Conservation (phyloP, 805 yeast genomes). For the Candida loeiensis region DNA sequence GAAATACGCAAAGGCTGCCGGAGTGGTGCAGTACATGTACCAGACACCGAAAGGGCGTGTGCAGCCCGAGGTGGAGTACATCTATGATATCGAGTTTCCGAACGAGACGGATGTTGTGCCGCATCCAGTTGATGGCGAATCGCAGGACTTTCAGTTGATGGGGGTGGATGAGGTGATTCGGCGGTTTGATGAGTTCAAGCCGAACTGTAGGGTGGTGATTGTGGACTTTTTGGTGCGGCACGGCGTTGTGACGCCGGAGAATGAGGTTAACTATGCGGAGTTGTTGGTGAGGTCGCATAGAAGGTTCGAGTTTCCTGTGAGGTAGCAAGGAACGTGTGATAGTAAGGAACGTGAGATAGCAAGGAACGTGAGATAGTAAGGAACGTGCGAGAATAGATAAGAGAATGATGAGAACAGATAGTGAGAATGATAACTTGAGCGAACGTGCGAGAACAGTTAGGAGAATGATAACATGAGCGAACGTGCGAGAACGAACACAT, state of each 20-base stretch:
- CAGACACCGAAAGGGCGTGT: slow-evolving; percentile 50
- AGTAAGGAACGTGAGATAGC: too few species aligned
- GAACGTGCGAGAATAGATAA: too few species aligned
- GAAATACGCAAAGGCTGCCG: slow-evolving; percentile 46
- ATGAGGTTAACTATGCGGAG: slow-evolving; percentile 63
- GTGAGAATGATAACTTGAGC: too few species aligned
- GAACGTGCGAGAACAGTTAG: too few species aligned
- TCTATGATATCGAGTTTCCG: slow-evolving; percentile 66
- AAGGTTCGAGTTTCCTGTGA: slow-evolving; percentile 60
- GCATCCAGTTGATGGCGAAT: slow-evolving; percentile 49
- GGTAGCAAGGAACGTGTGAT: too few species aligned
- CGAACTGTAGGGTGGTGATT: slow-evolving; percentile 77
- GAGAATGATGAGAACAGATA: too few species aligned
- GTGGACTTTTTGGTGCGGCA: slow-evolving; percentile 87
- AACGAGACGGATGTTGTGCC: slow-evolving; percentile 44
- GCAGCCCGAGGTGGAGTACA: slow-evolving; percentile 86
- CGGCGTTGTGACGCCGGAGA: slow-evolving; percentile 63
- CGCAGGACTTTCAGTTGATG: slow-evolving; percentile 67
- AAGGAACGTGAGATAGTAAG: too few species aligned
- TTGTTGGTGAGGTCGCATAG: slow-evolving; percentile 64
- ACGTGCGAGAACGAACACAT: too few species aligned
- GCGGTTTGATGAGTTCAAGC: slow-evolving; percentile 71
- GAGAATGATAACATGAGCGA: too few species aligned
- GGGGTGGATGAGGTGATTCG: slow-evolving; percentile 51
- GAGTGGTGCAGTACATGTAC: slow-evolving; percentile 67